These are phyloP conservation scores for Ustilago curta DNA, from an alignment of 1,284 basidiomycete species.

Conservation along the genomic window DNA sequence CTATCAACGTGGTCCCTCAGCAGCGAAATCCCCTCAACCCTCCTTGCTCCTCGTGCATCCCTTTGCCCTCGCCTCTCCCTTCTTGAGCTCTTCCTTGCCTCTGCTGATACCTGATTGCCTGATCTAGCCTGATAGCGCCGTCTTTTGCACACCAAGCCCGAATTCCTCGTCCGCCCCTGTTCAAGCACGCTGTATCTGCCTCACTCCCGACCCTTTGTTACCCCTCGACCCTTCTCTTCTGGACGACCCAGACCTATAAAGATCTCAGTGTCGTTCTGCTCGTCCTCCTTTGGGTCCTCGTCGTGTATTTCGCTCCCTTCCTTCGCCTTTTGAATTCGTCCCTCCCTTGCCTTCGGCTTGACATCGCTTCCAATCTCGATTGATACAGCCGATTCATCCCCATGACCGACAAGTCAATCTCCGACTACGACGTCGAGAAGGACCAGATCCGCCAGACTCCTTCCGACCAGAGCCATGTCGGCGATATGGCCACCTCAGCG, in stretches of 20 bases:
- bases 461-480: constrained; percentile 25
- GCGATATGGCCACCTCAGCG: constrained; percentile 13
- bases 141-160: constrained; percentile 2
- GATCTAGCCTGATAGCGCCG: not conserved
- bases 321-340: not conserved
- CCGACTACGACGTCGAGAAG: constrained; percentile 44
- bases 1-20: constrained; percentile 24
- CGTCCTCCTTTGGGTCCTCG: not conserved
- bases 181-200: not conserved
- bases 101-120: not conserved
- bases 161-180: not conserved
- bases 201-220: no score
- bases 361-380: constrained; percentile 23
- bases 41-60: not conserved
- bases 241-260: not conserved
- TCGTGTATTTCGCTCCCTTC: constrained; percentile 5
- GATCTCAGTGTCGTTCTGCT: not conserved
- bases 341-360: constrained; percentile 13
- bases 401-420: constrained; percentile 40
- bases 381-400: constrained; percentile 11
- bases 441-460: constrained; percentile 22
- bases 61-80: not conserved
- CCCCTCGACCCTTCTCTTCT: not conserved
- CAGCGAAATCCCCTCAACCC: constrained; percentile 47
- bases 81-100: no score